Conservation (phyloP, 805 yeast genomes). For the Novakomyces olei region DNA sequence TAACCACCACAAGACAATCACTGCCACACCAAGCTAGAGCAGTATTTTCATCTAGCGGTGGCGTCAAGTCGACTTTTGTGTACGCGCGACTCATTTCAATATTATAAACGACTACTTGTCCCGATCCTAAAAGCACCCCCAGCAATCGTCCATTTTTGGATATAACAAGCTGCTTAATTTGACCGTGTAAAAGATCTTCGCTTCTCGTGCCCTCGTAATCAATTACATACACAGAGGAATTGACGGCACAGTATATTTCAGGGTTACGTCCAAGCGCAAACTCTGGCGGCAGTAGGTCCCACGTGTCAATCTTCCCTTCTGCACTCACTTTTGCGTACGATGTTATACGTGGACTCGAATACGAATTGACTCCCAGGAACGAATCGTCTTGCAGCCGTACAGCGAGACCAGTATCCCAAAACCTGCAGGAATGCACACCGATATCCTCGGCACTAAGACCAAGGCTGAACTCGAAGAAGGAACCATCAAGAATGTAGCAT, state of each 20-base stretch:
- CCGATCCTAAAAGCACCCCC: conserved; percentile 24
- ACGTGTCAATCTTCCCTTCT: conserved; percentile 11
- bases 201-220: no score
- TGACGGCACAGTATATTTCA: conserved; percentile 14
- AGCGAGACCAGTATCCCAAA: conserved; percentile 25
- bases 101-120: conserved; percentile 30
- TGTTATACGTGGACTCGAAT: conserved; percentile 17
- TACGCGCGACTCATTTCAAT: conserved; percentile 24
- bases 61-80: conserved; percentile 22
- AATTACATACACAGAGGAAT: conserved; percentile 10
- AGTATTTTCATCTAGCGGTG: conserved; percentile 18
- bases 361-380: conserved; percentile 21
- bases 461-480: conserved; percentile 32
- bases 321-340: conserved; percentile 8
- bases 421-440: conserved; percentile 18
- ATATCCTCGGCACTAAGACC: conserved; percentile 16
- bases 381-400: conserved; percentile 21
- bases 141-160: conserved; percentile 39
- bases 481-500: conserved; percentile 46
- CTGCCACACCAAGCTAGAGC: conserved; percentile 65
- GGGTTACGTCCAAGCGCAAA: conserved; percentile 11
- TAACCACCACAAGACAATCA: conserved; percentile 47
- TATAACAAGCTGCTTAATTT: conserved; percentile 21
- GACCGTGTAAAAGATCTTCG: conserved; percentile 27
- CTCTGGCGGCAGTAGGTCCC: conserved; percentile 15